Evolutionary conservation across 805 yeast genomes (phyloP), one percentile per base, ranked within the genome.

Genomic region (Candida ulmi): DNA sequence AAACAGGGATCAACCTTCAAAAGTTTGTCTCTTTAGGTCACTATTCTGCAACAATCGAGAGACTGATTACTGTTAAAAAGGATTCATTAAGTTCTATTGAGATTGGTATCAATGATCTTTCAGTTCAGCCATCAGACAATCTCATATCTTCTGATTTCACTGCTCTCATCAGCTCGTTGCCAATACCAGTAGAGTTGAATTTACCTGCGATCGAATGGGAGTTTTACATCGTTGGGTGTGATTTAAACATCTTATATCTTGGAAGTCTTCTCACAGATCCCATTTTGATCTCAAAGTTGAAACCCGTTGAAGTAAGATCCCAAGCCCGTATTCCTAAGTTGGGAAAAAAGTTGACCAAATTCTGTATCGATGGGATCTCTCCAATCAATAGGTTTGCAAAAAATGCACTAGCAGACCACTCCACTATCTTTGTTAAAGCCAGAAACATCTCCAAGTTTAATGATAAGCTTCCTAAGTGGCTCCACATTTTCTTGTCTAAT

Each of bases 281-380:
- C 12, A 15, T 46, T 4, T 9, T 11, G 11, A 26, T 46, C 8
- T 25, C 23, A 3, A 33, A 36, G 7, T 13, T 24, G 1, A 11
- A 30, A 1, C 38, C 37, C 8, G 15, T 38, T 4, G 5, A 23
- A 9, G n/a, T 49, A 2, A 12, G 15, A 7, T 15, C 30, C 8
- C 35, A 15, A 5, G 35, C 19, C 3, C 11, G 4, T 2, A 19
- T 46, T 2, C 47, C 47, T n/a, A 30, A 43, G 12, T 17, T 51
- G 7, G 25, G 30, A 3, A 39, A 38, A 21, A 43, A 35, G 9
- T 17, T 42, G 4, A 35, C 36, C 12, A 42, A 21, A 16, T 29
- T 29, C 12, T 52, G 57, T 18, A 12, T 11, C 2, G 44, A 44
- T 50, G 57, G 55, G 1, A 11, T 48, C 4, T 48, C 57, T 8